phyloP scores from a whole-genome alignment of 768 basidiomycete species.

The Leccinum arenicola region DNA sequence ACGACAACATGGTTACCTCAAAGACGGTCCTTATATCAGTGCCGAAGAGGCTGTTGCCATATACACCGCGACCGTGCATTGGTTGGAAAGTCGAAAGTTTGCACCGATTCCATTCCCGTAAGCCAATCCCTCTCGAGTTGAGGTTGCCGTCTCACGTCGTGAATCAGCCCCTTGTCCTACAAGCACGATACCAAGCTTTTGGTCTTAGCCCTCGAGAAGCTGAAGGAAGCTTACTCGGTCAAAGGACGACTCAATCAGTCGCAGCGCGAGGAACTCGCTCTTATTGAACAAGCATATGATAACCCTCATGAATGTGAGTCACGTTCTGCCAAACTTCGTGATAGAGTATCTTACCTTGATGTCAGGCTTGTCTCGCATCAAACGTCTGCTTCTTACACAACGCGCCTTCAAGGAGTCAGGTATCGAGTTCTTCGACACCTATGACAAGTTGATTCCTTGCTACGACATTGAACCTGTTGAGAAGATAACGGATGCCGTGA shows the following conservation, averaged over 20 bases:
- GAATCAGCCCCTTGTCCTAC: conserved; percentile 82
- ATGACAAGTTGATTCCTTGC: conserved; percentile 97
- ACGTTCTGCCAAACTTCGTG: background rate
- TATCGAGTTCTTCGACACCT: conserved; percentile 96
- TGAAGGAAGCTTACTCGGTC: conserved; percentile 98
- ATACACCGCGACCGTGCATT: conserved; percentile 98
- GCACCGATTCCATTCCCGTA: conserved; percentile 98
- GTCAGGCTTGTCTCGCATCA: conserved; percentile 89
- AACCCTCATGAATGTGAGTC: conserved; percentile 93
- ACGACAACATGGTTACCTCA: conserved; percentile 96
- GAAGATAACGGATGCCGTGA: conserved; percentile 97
- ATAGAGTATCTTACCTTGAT: conserved; percentile 3
- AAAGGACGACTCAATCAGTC: conserved; percentile 98
- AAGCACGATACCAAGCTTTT: conserved; percentile 99
- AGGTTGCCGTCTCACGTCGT: background rate
- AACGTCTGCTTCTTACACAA: conserved; percentile 93
- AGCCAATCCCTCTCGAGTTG: conserved; percentile 23
- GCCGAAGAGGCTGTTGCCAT: conserved; percentile 99
- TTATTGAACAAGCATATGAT: conserved; percentile 99
- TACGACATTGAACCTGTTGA: conserved; percentile 99
- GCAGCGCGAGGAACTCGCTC: conserved; percentile 94
- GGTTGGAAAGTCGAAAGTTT: conserved; percentile 97
- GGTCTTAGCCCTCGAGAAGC: conserved; percentile 93
- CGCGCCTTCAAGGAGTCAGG: conserved; percentile 98
- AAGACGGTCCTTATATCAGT: conserved; percentile 98